Base-by-base conservation (phyloP, 1,139 yeast genomes). In the Meyerozyma athensensis region DNA sequence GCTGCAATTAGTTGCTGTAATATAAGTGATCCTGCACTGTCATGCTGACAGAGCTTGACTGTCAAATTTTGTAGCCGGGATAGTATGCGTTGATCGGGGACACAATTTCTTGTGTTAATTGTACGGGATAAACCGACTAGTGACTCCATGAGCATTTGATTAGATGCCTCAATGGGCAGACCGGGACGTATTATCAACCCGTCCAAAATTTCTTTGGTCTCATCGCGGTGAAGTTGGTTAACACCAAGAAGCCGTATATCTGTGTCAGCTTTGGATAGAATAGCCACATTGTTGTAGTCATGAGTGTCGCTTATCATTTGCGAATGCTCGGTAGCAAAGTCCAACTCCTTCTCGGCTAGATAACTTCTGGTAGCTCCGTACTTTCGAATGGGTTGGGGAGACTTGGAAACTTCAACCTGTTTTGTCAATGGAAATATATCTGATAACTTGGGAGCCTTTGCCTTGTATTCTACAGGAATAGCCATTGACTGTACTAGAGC, bases 321-420 rank as follows among this genome's bases (percentile, higher is more conserved):
- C 19, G 32, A 17, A 4, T 28, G 32, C 19, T 28, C 20, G 13
- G n/a, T 14, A 4, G 32, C 32, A 7, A 28, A 19, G 13, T 28
- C 32, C 4, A 17, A 5, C 2, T n/a, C 3, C 13, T 17, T 18
- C 13, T 28, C 32, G 8, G 20, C 20, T 7, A 28, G 20, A 28
- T 17, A 28, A 18, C 32, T 28, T 10, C 32, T 10, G 20, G 20
- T 28, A 13, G 8, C 32, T n/a, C 32, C 32, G 20, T 28, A 28
- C 20, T 19, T 28, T 16, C 16, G 23, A 7, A 8, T 21, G 10
- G 9, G 23, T 8, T 7, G 7, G 23, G 23, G 23, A 21, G 23
- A 21, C 10, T 21, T n/a, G n/a, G n/a, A n/a, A n/a, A n/a, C n/a
- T n/a, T n/a, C n/a, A n/a, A n/a, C 26, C 26, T 22, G 13, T 3